Conservation (phyloP, 305 asterid genomes). For the Solanum chacoense region DNA sequence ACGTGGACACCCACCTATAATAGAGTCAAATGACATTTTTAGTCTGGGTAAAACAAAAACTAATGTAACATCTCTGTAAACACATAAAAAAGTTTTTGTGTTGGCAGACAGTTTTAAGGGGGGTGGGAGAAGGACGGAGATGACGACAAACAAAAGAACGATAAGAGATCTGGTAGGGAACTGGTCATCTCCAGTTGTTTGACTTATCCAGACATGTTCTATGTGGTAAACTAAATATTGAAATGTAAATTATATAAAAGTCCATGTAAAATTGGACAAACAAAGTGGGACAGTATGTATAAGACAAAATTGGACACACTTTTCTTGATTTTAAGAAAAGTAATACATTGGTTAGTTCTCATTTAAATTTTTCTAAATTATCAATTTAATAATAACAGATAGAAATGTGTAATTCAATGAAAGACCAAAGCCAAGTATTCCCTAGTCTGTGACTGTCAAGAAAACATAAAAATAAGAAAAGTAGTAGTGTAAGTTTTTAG, state of each 20-base stretch:
- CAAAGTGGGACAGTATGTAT: background rate
- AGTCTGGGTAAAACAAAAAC: background rate
- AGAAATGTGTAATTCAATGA: background rate
- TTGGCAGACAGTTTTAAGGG: background rate
- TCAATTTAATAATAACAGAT: background rate
- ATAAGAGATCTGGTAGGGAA: background rate
- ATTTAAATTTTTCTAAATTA: background rate
- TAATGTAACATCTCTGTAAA: background rate
- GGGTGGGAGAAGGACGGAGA: background rate
- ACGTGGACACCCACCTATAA: conserved; percentile 60
- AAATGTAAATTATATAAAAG: background rate
- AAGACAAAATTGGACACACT: background rate
- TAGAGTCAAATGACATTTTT: background rate
- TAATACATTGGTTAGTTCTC: background rate
- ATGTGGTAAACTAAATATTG: background rate
- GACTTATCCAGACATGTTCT: background rate
- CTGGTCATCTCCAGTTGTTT: background rate
- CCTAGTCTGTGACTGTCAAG: background rate
- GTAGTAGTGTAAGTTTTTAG: background rate
- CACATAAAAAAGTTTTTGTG: background rate
- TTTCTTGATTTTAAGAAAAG: background rate
- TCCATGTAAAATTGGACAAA: background rate
- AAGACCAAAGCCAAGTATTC: background rate
- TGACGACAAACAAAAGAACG: background rate
- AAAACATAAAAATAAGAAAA: background rate